A percentile compares a stretch with the other conserved stretches of the same genome.
Evolutionary conservation across 345 rosid species (phyloP).

Genomic region (Sisymbrium irio): DNA sequence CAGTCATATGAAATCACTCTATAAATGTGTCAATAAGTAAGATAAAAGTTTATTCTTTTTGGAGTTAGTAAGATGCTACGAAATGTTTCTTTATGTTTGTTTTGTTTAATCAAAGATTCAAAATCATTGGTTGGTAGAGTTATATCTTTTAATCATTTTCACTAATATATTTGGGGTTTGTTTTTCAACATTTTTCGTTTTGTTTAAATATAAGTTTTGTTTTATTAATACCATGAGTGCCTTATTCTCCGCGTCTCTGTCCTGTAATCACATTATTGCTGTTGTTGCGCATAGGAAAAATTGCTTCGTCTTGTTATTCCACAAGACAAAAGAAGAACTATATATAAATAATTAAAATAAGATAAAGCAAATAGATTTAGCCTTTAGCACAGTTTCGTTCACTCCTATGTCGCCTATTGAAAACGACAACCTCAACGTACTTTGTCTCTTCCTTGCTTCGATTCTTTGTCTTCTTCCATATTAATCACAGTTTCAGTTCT

Average conservation of each 20-base stretch:
- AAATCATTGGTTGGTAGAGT: conserved; percentile 21
- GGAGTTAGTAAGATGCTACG: not conserved
- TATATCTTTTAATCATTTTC: not conserved
- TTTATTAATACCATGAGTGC: conserved; percentile 33
- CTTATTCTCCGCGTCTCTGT: conserved; percentile 66
- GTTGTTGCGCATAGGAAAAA: not conserved
- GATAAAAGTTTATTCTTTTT: not conserved
- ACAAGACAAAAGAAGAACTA: conserved; percentile 17
- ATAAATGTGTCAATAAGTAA: not conserved
- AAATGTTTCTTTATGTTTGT: not conserved
- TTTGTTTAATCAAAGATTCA: not conserved
- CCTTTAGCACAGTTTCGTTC: conserved; percentile 25
- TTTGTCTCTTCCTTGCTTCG: conserved; percentile 25
- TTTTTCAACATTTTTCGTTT: not conserved
- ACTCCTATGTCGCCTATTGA: conserved; percentile 36
- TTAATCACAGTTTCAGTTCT: conserved; percentile 15
- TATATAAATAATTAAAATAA: not conserved
- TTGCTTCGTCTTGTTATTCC: not conserved
- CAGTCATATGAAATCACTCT: not conserved
- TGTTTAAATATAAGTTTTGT: not conserved
- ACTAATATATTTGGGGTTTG: not conserved
- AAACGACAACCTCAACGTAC: conserved; percentile 22
- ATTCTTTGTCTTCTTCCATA: conserved; percentile 28
- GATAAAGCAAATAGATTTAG: conserved; percentile 18
- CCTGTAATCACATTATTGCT: conserved; percentile 41